phyloP scores from a whole-genome alignment of 345 rosid genomes.

The Tarenaya hassleriana region DNA sequence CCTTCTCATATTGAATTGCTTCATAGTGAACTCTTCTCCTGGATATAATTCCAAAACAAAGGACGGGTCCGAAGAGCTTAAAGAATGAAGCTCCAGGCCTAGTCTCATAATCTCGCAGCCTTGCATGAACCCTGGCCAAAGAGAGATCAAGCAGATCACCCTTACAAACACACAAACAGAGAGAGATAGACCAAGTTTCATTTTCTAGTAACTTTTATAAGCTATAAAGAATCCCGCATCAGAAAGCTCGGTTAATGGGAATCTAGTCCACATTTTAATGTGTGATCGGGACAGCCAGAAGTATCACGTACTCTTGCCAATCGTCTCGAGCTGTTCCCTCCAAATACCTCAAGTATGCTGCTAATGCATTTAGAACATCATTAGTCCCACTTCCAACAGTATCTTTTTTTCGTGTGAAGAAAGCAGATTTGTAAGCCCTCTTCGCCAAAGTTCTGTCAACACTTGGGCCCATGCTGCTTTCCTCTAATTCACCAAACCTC shows the following conservation, averaged over 20 bases:
- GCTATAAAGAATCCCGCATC: not conserved
- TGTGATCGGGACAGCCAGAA: not conserved
- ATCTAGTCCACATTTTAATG: no score
- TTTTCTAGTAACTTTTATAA: not conserved
- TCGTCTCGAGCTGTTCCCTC: slow-evolving; percentile 84
- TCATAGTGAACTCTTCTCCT: slow-evolving; percentile 71
- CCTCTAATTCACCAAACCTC: slow-evolving; percentile 28
- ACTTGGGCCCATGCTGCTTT: slow-evolving; percentile 16
- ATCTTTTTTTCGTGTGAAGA: slow-evolving; percentile 44
- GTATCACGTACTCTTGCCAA: slow-evolving; percentile 80
- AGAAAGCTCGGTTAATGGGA: not conserved
- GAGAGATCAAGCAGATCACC: slow-evolving; percentile 12
- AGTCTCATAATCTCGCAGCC: slow-evolving; percentile 51
- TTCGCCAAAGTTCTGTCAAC: slow-evolving; percentile 25
- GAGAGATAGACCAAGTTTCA: slow-evolving; percentile 1
- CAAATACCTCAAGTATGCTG: slow-evolving; percentile 75
- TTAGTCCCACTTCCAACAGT: slow-evolving; percentile 69
- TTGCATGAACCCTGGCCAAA: slow-evolving; percentile 58
- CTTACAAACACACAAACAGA: not conserved
- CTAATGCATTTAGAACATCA: slow-evolving; percentile 52
- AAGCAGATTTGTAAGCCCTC: slow-evolving; percentile 48
- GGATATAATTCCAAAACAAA: slow-evolving; percentile 72
- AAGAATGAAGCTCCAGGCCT: slow-evolving; percentile 76
- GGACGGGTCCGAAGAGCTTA: slow-evolving; percentile 65
- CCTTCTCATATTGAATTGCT: slow-evolving; percentile 73